Evolutionary conservation across 148 eudicot species (phyloP).

Genomic region (Silene uniflora): DNA sequence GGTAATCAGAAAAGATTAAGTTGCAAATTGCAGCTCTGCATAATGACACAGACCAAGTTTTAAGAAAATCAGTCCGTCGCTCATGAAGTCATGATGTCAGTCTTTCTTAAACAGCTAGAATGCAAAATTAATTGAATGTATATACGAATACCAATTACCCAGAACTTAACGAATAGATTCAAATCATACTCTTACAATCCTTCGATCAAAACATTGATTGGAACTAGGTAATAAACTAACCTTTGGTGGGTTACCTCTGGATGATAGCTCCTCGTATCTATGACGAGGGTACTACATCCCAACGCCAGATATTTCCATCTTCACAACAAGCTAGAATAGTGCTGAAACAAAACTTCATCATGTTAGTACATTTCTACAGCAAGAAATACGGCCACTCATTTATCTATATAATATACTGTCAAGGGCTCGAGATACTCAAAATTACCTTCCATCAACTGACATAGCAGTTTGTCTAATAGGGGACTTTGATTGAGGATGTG

Average conservation of each 20-base stretch:
- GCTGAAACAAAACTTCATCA: constrained; percentile 35
- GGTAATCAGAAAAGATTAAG: too few species aligned
- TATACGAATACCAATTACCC: not conserved
- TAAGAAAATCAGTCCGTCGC: too few species aligned
- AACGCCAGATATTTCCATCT: constrained; percentile 96
- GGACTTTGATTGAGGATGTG: constrained; percentile 77
- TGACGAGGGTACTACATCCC: constrained; percentile 70
- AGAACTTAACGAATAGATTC: not conserved
- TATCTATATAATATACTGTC: not conserved
- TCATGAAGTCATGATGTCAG: too few species aligned
- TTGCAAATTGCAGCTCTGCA: too few species aligned
- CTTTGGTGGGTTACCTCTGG: not conserved
- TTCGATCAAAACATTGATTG: not conserved
- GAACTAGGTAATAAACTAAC: not conserved
- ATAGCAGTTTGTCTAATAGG: constrained; percentile 93
- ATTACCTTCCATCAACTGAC: constrained; percentile 97
- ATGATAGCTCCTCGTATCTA: constrained; percentile 4
- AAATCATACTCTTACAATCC: too few species aligned
- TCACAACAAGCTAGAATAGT: constrained; percentile 90
- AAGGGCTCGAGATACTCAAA: not conserved
- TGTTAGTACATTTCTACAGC: constrained; percentile 7
- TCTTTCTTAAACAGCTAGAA: too few species aligned
- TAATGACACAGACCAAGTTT: too few species aligned
- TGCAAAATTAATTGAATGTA: too few species aligned
- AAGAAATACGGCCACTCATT: not conserved